Percentiles rank a stretch among this genome's conserved stretches.
phyloP scores from a whole-genome alignment of 306 rosid genomes.

The Spatholobus suberectus region DNA sequence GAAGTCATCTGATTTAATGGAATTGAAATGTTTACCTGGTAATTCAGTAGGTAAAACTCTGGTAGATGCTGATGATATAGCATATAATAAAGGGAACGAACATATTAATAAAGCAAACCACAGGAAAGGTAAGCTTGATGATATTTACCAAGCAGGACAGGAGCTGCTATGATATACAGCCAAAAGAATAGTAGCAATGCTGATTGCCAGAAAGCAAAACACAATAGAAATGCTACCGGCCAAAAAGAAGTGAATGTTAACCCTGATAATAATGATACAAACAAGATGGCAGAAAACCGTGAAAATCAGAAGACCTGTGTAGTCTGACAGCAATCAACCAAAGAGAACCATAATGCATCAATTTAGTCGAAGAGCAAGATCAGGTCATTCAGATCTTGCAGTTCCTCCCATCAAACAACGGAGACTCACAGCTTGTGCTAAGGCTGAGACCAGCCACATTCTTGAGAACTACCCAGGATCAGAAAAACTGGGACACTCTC shows the following conservation, averaged over 20 bases:
- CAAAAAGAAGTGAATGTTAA: conserved; percentile 36
- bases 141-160: conserved; percentile 31
- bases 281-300: conserved; percentile 38
- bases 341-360: conserved; percentile 49
- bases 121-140: conserved; percentile 32
- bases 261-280: conserved; percentile 41
- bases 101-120: conserved; percentile 39
- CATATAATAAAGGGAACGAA: conserved; percentile 44
- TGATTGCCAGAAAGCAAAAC: conserved; percentile 32
- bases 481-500: conserved; percentile 39
- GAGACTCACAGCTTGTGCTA: conserved; percentile 65
- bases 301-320: conserved; percentile 38
- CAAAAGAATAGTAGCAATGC: conserved; percentile 44
- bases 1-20: conserved; percentile 56
- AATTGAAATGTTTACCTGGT: conserved; percentile 55
- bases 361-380: conserved; percentile 55
- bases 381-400: conserved; percentile 53
- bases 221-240: conserved; percentile 24
- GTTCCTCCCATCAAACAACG: conserved; percentile 63
- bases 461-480: conserved; percentile 32
- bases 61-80: conserved; percentile 42
- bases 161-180: conserved; percentile 33
- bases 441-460: conserved; percentile 53
- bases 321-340: conserved; percentile 46
- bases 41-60: conserved; percentile 35